phyloP scores from a whole-genome alignment of 129 eudicot species.

The Artemisia argyi region DNA sequence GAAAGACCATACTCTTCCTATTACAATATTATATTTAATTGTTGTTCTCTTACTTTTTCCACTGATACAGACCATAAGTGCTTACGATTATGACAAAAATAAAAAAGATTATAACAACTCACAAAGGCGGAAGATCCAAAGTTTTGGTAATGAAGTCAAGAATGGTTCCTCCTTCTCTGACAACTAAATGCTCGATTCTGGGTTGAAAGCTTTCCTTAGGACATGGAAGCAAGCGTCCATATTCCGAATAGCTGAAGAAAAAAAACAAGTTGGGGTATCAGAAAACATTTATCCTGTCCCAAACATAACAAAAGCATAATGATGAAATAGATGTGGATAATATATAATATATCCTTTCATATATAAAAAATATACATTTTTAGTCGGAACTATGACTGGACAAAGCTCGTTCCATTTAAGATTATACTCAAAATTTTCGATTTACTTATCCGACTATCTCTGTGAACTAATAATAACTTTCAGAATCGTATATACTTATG shows the following conservation, averaged over 20 bases:
- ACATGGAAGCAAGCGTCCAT: constrained; percentile 81
- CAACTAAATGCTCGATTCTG: constrained; percentile 86
- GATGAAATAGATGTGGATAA: too few relatives aligned
- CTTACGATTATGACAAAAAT: background rate
- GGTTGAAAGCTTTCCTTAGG: constrained; percentile 56
- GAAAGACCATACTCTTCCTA: background rate
- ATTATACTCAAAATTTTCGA: too few relatives aligned
- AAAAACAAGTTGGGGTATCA: constrained; percentile 1
- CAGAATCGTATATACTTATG: too few relatives aligned
- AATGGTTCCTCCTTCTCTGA: constrained; percentile 72
- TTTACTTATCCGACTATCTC: too few relatives aligned
- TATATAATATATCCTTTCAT: too few relatives aligned
- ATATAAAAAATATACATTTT: too few relatives aligned
- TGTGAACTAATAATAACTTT: too few relatives aligned
- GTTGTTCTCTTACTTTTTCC: background rate
- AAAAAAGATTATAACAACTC: constrained; percentile 34
- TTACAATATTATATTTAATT: background rate
- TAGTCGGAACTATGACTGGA: too few relatives aligned
- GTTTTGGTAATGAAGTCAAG: constrained; percentile 59
- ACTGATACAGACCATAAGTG: background rate
- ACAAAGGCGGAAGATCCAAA: constrained; percentile 81
- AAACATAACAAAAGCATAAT: too few relatives aligned
- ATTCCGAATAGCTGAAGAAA: constrained; percentile 50
- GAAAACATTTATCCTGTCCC: background rate
- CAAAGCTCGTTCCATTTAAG: too few relatives aligned